Base-by-base conservation (phyloP, 768 basidiomycete genomes). In the Amanita rubescens region DNA sequence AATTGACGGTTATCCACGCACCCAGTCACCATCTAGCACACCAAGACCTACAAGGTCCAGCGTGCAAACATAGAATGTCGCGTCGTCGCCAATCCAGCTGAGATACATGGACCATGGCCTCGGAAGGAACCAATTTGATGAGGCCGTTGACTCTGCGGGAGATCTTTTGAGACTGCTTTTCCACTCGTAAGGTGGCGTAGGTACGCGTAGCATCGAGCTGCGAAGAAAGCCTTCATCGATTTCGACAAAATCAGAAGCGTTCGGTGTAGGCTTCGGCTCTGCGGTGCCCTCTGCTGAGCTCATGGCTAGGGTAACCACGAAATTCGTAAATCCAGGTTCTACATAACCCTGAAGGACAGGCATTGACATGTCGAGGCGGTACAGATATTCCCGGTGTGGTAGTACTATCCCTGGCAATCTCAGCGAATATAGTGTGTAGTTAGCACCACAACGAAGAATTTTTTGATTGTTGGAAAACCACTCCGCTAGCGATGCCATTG, bases 11-110 rank as follows among this genome's bases (percentile, higher is more conserved):
- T 1, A 33, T 37, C 35, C 22, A 34, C 75, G 42, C 65, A 87
- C 90, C 91, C 90, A 93, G 62, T 91, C 90, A 30, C 84, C 84
- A 57, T 79, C 78, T 47, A 89, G 71, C 5, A 84, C 64, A 12
- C 90, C 89, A 38, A 88, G 68, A 49, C 72, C 77, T 35, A 79
- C 76, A 14, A 93, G 71, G 54, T 87, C 82, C n/a, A 72, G 61
- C 2, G 85, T 81, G 30, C 76, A 75, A 32, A 87, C 59, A 63
- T 84, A 88, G 0, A 90, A 58, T 3, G 84, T 77, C 38, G 68
- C 70, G 47, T 85, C 76, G 50, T 85, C 14, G 4, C 17, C 20
- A 25, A 15, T 35, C 14, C 45, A 32, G 22, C 32, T 34, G 15
- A n/a, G n/a, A n/a, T n/a, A n/a, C n/a, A n/a, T n/a, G n/a, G 63